Evolutionary conservation across 1,284 basidiomycete species (phyloP).

Genomic region (Sanghuangporus sanghuang): DNA sequence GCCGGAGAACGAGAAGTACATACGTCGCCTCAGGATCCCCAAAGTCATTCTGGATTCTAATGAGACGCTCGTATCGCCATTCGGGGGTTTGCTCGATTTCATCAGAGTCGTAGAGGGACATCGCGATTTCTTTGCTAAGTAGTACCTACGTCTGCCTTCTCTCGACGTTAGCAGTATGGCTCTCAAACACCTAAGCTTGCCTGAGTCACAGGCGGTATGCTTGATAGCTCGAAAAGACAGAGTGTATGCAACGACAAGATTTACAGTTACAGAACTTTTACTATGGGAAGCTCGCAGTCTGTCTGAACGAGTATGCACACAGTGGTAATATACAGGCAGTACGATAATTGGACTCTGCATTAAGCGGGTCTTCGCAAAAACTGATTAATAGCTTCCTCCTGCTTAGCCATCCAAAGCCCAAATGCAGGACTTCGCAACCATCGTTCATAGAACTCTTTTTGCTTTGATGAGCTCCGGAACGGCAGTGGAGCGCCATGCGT

Average conservation of each 20-base stretch:
- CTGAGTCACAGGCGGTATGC: neutral
- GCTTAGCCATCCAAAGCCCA: conserved; percentile 68
- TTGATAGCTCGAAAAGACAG: neutral
- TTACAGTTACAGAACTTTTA: neutral
- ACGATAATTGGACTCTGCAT: neutral
- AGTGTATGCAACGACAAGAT: neutral
- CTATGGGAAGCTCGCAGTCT: neutral
- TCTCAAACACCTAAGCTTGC: neutral
- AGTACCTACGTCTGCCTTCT: neutral
- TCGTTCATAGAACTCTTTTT: conserved; percentile 66
- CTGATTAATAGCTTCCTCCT: conserved; percentile 43
- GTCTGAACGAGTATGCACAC: neutral
- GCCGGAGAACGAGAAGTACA: conserved; percentile 8
- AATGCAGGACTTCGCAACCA: conserved; percentile 72
- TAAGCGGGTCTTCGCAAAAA: conserved; percentile 4
- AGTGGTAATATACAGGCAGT: neutral
- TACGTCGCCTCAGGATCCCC: neutral
- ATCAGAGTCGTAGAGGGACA: neutral
- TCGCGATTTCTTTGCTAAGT: conserved; percentile 6
- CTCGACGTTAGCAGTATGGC: neutral
- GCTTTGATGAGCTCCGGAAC: conserved; percentile 62
- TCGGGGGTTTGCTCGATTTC: conserved; percentile 3
- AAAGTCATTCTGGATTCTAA: conserved; percentile 4
- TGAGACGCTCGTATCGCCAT: conserved; percentile 3
- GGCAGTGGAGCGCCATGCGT: conserved; percentile 72